Conservation (phyloP, 179 eudicot genomes). For the Camellia oleifera region DNA sequence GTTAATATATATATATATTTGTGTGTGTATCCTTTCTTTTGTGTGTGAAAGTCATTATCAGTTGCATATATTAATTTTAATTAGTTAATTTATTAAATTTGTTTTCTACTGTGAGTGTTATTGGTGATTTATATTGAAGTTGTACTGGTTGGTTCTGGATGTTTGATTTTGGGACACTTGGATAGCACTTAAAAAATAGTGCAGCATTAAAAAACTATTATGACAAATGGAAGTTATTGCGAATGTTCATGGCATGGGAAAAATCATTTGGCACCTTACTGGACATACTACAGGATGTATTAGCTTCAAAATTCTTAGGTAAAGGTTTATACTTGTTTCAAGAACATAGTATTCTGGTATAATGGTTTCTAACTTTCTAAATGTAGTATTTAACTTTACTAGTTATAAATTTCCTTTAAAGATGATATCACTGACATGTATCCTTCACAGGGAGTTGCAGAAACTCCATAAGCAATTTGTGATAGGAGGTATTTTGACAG, state of each 20-base stretch:
- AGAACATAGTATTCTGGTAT: background rate
- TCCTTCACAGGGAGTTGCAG: conserved; percentile 71
- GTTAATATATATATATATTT: too few relatives aligned
- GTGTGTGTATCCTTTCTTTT: too few relatives aligned
- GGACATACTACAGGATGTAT: background rate
- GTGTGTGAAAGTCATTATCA: background rate
- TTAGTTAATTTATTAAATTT: too few relatives aligned
- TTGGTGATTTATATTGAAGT: background rate
- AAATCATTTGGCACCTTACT: background rate
- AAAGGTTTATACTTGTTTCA: background rate
- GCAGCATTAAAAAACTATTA: background rate
- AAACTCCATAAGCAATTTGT: conserved; percentile 90
- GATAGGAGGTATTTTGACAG: conserved; percentile 63
- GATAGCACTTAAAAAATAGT: background rate
- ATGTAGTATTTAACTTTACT: background rate
- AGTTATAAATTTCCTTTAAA: background rate
- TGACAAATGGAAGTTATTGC: background rate
- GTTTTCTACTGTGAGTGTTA: background rate
- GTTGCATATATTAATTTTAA: background rate
- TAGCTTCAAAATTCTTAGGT: background rate
- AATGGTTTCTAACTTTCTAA: background rate
- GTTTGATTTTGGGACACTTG: background rate
- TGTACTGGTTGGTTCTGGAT: background rate
- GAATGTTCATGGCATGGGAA: background rate
- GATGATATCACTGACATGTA: conserved; percentile 14